Percentiles rank a stretch among this genome's conserved stretches.
Evolutionary conservation across 306 rosid genomes (phyloP).

Genomic region (Fragaria ananassa): DNA sequence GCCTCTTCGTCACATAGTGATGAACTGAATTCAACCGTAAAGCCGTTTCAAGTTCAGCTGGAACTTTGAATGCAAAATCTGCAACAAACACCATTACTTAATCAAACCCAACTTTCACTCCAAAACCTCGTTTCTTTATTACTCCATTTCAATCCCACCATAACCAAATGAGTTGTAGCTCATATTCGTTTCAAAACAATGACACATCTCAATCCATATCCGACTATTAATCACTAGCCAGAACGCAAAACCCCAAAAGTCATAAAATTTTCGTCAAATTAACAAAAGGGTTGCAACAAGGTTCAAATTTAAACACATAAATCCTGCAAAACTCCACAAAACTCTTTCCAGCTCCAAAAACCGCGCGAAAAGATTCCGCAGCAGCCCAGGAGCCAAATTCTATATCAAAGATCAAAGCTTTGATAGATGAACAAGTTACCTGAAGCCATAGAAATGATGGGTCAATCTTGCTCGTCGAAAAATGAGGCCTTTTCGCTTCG

Average conservation of each 20-base stretch:
- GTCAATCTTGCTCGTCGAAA: not conserved
- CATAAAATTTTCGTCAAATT: not conserved
- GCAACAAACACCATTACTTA: slow-evolving; percentile 21
- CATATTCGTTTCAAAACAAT: slow-evolving; percentile 16
- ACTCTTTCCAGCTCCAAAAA: not conserved
- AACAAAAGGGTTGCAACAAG: not conserved
- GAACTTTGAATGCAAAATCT: slow-evolving; percentile 57
- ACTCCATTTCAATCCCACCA: not conserved
- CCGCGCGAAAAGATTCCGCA: not conserved
- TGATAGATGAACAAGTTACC: slow-evolving; percentile 33
- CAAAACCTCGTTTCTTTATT: not conserved
- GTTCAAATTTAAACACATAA: not conserved
- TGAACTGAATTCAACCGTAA: slow-evolving; percentile 70
- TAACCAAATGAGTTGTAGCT: not conserved
- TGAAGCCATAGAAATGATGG: slow-evolving; percentile 56
- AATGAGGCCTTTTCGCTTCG: not conserved
- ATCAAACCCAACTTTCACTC: not conserved
- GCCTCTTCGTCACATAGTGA: slow-evolving; percentile 76
- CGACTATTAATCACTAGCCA: slow-evolving; percentile 4
- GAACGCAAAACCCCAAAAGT: not conserved
- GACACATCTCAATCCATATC: not conserved
- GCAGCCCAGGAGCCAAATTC: not conserved
- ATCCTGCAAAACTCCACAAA: not conserved
- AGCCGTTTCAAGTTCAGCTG: slow-evolving; percentile 75
- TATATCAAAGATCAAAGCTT: not conserved